Conservation (phyloP, 1,284 basidiomycete genomes). For the Hortiboletus rubellus region DNA sequence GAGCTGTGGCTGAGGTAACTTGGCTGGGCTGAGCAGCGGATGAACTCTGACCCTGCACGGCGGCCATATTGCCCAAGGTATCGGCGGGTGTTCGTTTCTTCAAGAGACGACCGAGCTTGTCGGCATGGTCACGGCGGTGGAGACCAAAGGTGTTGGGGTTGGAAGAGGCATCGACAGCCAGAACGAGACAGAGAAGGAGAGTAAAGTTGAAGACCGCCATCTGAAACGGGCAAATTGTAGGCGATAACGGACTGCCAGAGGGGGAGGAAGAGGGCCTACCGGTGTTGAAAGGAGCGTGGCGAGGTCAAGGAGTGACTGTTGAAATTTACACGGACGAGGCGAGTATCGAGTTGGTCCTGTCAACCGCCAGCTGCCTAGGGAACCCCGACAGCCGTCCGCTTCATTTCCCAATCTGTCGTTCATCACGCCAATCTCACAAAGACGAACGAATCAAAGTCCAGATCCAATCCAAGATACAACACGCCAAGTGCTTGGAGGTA, state of each 20-base stretch:
- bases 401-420: constrained; percentile 21
- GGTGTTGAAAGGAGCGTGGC: constrained; percentile 17
- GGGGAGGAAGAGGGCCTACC: neutral
- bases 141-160: constrained; percentile 47
- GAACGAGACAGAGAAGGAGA: constrained; percentile 60
- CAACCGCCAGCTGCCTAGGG: constrained; percentile 25
- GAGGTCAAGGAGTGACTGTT: constrained; percentile 17
- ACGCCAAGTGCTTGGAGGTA: neutral
- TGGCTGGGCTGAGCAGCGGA: constrained; percentile 15
- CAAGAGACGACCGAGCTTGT: constrained; percentile 59
- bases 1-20: constrained; percentile 9
- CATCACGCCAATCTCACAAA: neutral
- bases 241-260: neutral
- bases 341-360: constrained; percentile 1
- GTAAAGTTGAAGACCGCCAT: constrained; percentile 51
- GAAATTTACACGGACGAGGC: neutral
- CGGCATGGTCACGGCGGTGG: constrained; percentile 54
- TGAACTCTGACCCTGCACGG: neutral
- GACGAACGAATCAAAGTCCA: neutral
- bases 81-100: constrained; percentile 54
- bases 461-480: constrained; percentile 3
- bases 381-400: constrained; percentile 1
- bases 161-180: constrained; percentile 45
- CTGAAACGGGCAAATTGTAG: neutral
- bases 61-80: constrained; percentile 6